Conservation (phyloP, 331 rosid genomes). For the Phaseolus coccineus region DNA sequence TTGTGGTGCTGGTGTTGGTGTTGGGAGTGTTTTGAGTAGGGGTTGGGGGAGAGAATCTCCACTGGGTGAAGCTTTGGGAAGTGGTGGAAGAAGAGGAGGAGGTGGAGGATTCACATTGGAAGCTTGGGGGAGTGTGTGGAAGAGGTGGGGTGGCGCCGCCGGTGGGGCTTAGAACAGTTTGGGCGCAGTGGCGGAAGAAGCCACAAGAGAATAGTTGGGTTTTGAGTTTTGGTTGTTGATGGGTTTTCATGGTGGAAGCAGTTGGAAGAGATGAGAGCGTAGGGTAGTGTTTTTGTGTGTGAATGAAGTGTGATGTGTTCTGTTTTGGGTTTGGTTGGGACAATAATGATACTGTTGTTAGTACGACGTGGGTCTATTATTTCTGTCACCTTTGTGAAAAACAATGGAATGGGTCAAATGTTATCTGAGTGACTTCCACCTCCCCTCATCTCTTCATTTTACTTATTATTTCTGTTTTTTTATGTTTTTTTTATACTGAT, state of each 20-base stretch:
- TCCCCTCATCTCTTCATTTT: neutral
- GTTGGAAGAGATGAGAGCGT: neutral
- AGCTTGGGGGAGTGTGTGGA: conserved; percentile 56
- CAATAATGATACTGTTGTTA: neutral
- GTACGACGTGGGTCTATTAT: conserved; percentile 41
- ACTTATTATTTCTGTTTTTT: no score
- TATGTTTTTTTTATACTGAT: no score
- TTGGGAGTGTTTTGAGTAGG: conserved; percentile 34
- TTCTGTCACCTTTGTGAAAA: conserved; percentile 42
- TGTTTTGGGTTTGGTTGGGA: neutral
- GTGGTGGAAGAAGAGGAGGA: conserved; percentile 86
- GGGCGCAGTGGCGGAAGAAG: conserved; percentile 91
- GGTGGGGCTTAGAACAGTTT: conserved; percentile 82
- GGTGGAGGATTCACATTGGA: conserved; percentile 58
- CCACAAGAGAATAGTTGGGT: conserved; percentile 94
- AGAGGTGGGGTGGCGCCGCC: conserved; percentile 53
- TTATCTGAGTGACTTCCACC: neutral
- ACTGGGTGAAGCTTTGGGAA: conserved; percentile 96
- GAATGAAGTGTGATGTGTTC: neutral
- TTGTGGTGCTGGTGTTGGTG: neutral
- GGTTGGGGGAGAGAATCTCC: conserved; percentile 77
- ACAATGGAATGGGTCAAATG: conserved; percentile 35
- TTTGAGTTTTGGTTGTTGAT: conserved; percentile 80
- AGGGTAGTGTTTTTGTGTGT: neutral
- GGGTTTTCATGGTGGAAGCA: conserved; percentile 61